Conservation (phyloP, 1,284 basidiomycete species). For the Naganishia albida region DNA sequence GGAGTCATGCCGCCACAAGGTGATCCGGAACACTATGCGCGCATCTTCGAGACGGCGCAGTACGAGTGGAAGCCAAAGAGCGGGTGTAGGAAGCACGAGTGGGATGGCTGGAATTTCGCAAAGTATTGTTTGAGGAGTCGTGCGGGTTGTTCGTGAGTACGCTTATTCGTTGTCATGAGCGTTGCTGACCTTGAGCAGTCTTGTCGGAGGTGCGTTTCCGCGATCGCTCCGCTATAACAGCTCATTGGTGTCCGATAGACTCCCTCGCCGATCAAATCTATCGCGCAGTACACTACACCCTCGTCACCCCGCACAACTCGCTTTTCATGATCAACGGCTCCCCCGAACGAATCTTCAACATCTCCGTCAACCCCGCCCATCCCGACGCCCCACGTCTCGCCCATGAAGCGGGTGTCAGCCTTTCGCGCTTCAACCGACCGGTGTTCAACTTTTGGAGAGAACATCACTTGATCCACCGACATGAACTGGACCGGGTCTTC, state of each 20-base stretch:
- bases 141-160: slow-evolving; percentile 27
- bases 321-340: slow-evolving; percentile 1
- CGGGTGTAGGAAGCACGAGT: slow-evolving; percentile 15
- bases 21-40: slow-evolving; percentile 5
- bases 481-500: slow-evolving; percentile 19
- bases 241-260: neutral
- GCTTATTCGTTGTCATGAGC: neutral
- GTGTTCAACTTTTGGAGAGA: slow-evolving; percentile 26
- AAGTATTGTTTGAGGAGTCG: slow-evolving; percentile 23
- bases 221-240: neutral
- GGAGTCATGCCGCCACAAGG: neutral
- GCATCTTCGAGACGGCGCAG: slow-evolving; percentile 22
- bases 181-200: neutral
- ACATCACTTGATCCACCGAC: slow-evolving; percentile 23
- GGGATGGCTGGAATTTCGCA: slow-evolving; percentile 16
- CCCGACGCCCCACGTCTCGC: neutral
- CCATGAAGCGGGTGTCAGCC: slow-evolving; percentile 12
- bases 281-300: neutral
- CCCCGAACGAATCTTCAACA: slow-evolving; percentile 14
- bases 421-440: slow-evolving; percentile 3
- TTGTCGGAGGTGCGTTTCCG: slow-evolving; percentile 11
- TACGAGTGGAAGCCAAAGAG: slow-evolving; percentile 26
- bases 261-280: slow-evolving; percentile 24
- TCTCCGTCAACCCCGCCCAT: slow-evolving; percentile 14
- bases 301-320: neutral